Conservation (phyloP, 805 yeast genomes). For the Lachancea nothofagi region DNA sequence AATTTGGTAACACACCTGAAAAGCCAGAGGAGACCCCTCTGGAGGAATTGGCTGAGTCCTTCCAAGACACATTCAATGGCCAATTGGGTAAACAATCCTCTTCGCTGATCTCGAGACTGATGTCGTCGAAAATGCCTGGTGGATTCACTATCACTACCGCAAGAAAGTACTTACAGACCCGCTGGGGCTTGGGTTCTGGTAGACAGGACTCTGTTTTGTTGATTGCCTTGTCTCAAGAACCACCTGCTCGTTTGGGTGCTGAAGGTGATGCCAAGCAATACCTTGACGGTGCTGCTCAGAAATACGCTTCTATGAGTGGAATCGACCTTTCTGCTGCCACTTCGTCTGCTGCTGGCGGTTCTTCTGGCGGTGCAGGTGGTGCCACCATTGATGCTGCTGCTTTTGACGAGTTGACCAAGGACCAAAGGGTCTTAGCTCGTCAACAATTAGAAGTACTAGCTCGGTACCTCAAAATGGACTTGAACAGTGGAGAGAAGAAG, state of each 20-base stretch:
- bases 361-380: constrained; percentile 64
- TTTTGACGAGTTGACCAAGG: constrained; percentile 58
- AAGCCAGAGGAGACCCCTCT: constrained; percentile 98
- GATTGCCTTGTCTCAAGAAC: constrained; percentile 82
- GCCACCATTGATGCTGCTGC: constrained; percentile 95
- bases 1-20: constrained; percentile 96
- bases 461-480: constrained; percentile 86
- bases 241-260: constrained; percentile 76
- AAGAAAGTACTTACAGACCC: constrained; percentile 83
- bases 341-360: constrained; percentile 45
- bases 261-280: constrained; percentile 89
- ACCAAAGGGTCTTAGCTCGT: constrained; percentile 44
- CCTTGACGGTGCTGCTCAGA: constrained; percentile 75
- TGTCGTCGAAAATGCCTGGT: constrained; percentile 99
- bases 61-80: constrained; percentile 88
- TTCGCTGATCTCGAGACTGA: constrained; percentile 81
- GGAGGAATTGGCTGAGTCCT: constrained; percentile 88
- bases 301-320: constrained; percentile 81
- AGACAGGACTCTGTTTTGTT: constrained; percentile 90
- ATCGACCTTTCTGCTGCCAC: constrained; percentile 66
- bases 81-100: constrained; percentile 90
- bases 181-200: constrained; percentile 90
- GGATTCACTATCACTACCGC: constrained; percentile 91
- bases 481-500: constrained; percentile 85
- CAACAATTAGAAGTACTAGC: constrained; percentile 82